Evolutionary conservation across 441 rosid genomes (phyloP), one percentile per base, ranked within the genome.

Genomic region (Gossypium aridum): DNA sequence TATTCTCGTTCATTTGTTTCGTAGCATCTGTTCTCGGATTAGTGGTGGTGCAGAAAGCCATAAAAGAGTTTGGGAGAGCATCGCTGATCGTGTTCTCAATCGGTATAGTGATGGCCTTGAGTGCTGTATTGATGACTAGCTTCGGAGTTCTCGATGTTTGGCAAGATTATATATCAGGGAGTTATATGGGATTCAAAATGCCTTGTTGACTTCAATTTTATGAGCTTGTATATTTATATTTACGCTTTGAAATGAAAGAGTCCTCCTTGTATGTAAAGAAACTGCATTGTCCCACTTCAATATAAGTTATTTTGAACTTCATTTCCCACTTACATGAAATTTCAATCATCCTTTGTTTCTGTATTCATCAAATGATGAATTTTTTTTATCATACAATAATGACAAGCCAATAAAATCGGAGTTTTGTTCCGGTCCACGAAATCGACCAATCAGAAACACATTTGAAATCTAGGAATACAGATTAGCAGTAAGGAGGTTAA

Each of bases 21-120:
- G 71, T 81, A 0, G 93, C 91, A 0, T 91, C 99, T 0, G 84
- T 91, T 67, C n/a, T 92, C 0, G 97, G 98, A 51, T 70, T 94
- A 76, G 74, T 86, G 67, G 87, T 94, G 63, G 91, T 92, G 34
- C 93, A 90, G 68, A 85, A 78, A 76, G 90, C 88, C 17, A 81
- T 89, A 45, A 79, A 80, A 64, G 78, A 84, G 64, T 83, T 77
- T 37, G 98, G 98, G 23, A 87, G 98, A 80, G 96, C 93, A 14
- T 95, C 99, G 5, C 81, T 90, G 16, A 93, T 93, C 7, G 97
- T 94, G n/a, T 94, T 92, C 86, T 94, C 94, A 0, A 90, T 92
- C 20, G 79, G 93, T 26, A 86, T 72, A n/a, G 97, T 89, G 25
- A 92, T 92, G 98, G 88, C 87, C 64, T 67, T 91, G 65, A 91